phyloP scores from a whole-genome alignment of 164 flowering plant genomes.

The Paratinospora sagittata region DNA sequence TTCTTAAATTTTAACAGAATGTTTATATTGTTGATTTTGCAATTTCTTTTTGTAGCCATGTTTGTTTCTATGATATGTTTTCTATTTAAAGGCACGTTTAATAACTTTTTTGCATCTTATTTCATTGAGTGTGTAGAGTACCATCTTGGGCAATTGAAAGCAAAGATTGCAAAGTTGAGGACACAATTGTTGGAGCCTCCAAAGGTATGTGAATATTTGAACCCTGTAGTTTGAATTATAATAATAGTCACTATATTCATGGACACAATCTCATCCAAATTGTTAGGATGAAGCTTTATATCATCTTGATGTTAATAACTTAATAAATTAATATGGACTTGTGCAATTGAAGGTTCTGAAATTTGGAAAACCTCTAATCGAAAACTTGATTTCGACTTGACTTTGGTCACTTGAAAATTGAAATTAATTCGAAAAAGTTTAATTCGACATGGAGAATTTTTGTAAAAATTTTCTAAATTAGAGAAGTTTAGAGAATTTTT shows the following conservation, averaged over 20 bases:
- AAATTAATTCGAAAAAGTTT: too few relatives aligned
- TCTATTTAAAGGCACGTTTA: neutral
- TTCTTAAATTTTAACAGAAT: too few relatives aligned
- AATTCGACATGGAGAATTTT: too few relatives aligned
- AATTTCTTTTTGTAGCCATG: neutral
- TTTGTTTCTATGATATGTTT: neutral
- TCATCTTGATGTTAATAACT: neutral
- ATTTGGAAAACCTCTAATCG: neutral
- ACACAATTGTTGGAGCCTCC: conserved; percentile 98
- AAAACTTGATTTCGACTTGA: too few relatives aligned
- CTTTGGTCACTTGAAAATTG: too few relatives aligned
- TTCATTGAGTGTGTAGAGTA: conserved; percentile 50
- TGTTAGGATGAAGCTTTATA: neutral
- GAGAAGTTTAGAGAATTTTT: too few relatives aligned
- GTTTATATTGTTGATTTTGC: neutral
- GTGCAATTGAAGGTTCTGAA: neutral
- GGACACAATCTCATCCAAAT: neutral
- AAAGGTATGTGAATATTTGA: conserved; percentile 43
- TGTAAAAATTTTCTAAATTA: too few relatives aligned
- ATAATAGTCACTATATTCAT: neutral
- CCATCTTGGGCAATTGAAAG: conserved; percentile 99
- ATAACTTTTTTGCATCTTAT: neutral
- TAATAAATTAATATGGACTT: neutral
- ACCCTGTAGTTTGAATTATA: too few relatives aligned
- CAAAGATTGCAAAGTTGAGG: conserved; percentile 95